phyloP scores from a whole-genome alignment of 108 stramenopile genomes.

The Nitzschia sp. region DNA sequence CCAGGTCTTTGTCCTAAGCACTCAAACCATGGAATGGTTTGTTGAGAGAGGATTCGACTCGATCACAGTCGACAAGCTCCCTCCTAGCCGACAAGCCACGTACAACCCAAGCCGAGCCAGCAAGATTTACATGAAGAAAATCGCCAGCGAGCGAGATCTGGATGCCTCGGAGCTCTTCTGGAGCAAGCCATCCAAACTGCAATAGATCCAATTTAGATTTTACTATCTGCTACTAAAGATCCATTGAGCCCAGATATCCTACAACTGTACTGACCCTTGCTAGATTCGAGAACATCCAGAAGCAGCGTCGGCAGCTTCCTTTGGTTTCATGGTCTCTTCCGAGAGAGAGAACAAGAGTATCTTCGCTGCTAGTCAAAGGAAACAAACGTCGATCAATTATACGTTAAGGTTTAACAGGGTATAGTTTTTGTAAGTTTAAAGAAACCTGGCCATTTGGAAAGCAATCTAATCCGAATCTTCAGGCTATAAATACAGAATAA shows the following conservation, averaged over 20 bases:
- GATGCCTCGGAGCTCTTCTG: conserved; percentile 88
- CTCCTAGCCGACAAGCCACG: conserved; percentile 74
- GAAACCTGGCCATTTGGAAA: no score
- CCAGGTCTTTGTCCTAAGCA: conserved; percentile 89
- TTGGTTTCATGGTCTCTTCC: no score
- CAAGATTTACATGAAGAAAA: conserved; percentile 90
- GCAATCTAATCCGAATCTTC: no score
- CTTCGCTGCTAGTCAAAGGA: no score
- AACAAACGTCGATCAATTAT: no score
- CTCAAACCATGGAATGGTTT: conserved; percentile 97
- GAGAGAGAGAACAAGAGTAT: no score
- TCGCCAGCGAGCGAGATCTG: conserved; percentile 72
- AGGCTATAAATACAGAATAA: no score
- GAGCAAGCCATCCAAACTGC: conserved; percentile 34
- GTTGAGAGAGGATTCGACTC: conserved; percentile 87
- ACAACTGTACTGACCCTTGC: neutral
- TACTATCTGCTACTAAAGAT: neutral
- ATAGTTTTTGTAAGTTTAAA: no score
- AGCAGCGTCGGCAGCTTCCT: no score
- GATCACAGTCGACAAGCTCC: conserved; percentile 64
- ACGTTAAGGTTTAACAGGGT: no score
- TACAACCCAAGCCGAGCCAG: conserved; percentile 71
- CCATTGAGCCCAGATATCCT: neutral
- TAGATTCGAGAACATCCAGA: neutral
- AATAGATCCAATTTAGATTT: neutral